Evolutionary conservation across 2,329 filamentous ascomycete species (phyloP), one percentile per base, ranked within the genome.

Genomic region (Fulvia fulva): DNA sequence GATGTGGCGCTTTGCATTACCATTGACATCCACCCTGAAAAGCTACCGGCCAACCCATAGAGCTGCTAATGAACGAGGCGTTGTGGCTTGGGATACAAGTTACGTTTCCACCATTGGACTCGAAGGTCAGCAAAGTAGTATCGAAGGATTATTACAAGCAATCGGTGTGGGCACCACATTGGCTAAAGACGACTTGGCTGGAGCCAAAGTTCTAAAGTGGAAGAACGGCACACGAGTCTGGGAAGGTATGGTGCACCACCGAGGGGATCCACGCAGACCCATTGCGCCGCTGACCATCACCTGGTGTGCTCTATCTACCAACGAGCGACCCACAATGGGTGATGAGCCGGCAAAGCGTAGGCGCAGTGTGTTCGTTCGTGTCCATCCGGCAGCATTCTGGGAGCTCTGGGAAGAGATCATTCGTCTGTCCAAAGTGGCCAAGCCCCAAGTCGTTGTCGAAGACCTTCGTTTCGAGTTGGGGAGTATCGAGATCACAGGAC

Each of bases 11-110:
- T 96, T 97, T 73, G 85, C 90, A 0, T 78, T 97, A 23, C 91
- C 92, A 0, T 73, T 96, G 63, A 91, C 89, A 4, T 91, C 93
- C 0, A 95, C 89, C 26, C 87, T 91, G 70, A 99, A 99, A 78
- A 87, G 88, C 53, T 97, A 97, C 71, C 81, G 94, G 52, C 85
- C 90, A 47, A 94, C 90, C 0, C 91, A 97, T 77, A 85, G 92
- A 63, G 87, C 90, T 22, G 84, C 86, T 53, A 86, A 86, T 26
- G 81, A 87, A 53, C 84, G 87, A 63, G 92, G 94, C 5, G 88
- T 88, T 22, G 80, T 97, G 45, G 87, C 87, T 0, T 97, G 93
- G 91, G 94, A 99, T 74, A 90, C 86, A 79, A 97, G 92, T 72
- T 99, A 97, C 71, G 88, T 94, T 78, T 89, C 90, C 65, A 96